These are phyloP conservation scores for Aureobasidium sp. DNA, from an alignment of 2,329 filamentous ascomycete genomes.

Conservation along the genomic window DNA sequence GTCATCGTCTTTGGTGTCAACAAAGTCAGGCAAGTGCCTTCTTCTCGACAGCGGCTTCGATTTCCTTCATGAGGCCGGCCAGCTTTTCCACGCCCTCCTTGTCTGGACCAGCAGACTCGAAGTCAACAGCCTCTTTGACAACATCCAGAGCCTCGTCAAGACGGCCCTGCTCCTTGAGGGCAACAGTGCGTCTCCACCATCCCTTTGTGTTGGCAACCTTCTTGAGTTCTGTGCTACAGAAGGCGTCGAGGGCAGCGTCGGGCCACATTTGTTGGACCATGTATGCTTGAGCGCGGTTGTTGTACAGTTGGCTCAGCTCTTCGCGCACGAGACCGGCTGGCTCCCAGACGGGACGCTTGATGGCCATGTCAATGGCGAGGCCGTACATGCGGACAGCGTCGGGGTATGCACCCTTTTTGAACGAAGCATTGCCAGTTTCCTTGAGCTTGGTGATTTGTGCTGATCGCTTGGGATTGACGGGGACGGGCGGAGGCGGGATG, in stretches of 20 bases:
- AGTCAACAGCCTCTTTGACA: conserved; percentile 68
- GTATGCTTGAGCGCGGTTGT: conserved; percentile 82
- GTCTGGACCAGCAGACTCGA: conserved; percentile 55
- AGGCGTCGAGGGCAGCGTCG: conserved; percentile 78
- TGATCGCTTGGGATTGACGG: conserved; percentile 84
- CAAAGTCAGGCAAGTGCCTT: conserved; percentile 4
- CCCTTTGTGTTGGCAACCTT: conserved; percentile 82
- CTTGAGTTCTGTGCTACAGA: conserved; percentile 81
- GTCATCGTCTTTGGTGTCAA: background rate
- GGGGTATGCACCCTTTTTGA: conserved; percentile 64
- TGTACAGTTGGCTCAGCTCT: conserved; percentile 69
- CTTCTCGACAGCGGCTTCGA: conserved; percentile 13
- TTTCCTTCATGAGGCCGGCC: conserved; percentile 13
- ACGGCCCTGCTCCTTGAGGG: conserved; percentile 82
- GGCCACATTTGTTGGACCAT: conserved; percentile 77
- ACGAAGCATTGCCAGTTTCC: conserved; percentile 74
- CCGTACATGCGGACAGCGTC: conserved; percentile 77
- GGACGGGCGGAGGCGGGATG: conserved; percentile 76
- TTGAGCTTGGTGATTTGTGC: conserved; percentile 85
- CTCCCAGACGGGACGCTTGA: conserved; percentile 77
- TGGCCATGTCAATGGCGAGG: conserved; percentile 83
- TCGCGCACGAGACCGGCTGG: conserved; percentile 74
- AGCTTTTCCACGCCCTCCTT: conserved; percentile 17
- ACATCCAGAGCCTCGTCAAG: conserved; percentile 74
- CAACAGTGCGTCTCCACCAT: conserved; percentile 83